A percentile compares a stretch with the other conserved stretches of the same genome.
Evolutionary conservation across 2,329 filamentous ascomycete genomes (phyloP).

Genomic region (Aaosphaeria arxii): DNA sequence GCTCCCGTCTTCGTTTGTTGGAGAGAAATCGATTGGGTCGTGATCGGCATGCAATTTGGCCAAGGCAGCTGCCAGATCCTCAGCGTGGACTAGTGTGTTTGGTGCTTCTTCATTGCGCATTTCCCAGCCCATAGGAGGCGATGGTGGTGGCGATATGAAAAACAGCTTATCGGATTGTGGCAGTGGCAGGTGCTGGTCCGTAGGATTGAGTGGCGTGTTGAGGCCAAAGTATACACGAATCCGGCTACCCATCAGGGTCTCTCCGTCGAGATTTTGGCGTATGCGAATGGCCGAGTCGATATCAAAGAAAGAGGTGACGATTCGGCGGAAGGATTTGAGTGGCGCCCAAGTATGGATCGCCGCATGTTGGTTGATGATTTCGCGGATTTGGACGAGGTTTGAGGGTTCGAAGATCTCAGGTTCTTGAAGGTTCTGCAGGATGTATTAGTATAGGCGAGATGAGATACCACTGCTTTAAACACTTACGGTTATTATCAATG

Average conservation of each 20-base stretch:
- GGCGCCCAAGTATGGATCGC: constrained; percentile 75
- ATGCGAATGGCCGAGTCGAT: constrained; percentile 68
- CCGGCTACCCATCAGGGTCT: constrained; percentile 65
- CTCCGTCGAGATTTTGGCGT: constrained; percentile 70
- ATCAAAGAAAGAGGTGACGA: constrained; percentile 74
- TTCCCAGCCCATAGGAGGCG: constrained; percentile 64
- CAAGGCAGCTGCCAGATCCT: constrained; percentile 58
- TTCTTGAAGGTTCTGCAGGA: constrained; percentile 62
- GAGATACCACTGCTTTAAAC: background rate
- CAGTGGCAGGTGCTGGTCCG: constrained; percentile 37
- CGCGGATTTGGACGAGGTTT: constrained; percentile 71
- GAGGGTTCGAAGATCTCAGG: constrained; percentile 70
- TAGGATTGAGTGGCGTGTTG: constrained; percentile 36
- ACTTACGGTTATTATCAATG: constrained; percentile 69
- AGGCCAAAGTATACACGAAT: constrained; percentile 40
- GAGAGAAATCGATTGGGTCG: constrained; percentile 23
- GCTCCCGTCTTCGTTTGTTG: constrained; percentile 17
- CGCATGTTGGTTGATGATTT: constrained; percentile 67
- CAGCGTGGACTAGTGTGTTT: constrained; percentile 64
- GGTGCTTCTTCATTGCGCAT: constrained; percentile 61
- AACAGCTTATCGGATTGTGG: constrained; percentile 61
- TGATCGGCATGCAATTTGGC: constrained; percentile 48
- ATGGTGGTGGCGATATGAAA: constrained; percentile 64
- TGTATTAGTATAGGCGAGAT: constrained; percentile 14
- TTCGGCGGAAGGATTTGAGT: constrained; percentile 77